A percentile compares a stretch with the other conserved stretches of the same genome.
phyloP scores from a whole-genome alignment of 495 filamentous ascomycete genomes.

The Penicillium riverlandense region DNA sequence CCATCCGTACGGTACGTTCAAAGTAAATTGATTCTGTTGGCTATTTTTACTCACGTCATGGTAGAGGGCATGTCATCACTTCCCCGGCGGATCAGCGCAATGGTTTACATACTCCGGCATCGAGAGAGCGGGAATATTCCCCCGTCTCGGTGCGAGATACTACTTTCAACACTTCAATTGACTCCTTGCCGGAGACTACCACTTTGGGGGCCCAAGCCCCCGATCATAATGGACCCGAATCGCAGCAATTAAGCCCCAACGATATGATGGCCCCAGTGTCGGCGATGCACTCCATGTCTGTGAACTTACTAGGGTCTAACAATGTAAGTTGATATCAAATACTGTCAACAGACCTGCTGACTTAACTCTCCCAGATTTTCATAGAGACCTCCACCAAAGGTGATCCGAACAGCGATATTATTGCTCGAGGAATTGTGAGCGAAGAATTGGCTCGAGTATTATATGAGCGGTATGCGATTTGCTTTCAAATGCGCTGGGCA shows the following conservation, averaged over 20 bases:
- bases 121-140: conserved; percentile 27
- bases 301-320: conserved; percentile 31
- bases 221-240: conserved; percentile 24
- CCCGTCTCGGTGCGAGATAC: conserved; percentile 15
- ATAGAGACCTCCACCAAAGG: conserved; percentile 27
- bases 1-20: conserved; percentile 12
- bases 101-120: conserved; percentile 21
- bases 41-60: background rate
- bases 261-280: conserved; percentile 39
- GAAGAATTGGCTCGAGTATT: conserved; percentile 33
- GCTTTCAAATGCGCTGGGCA: background rate
- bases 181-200: conserved; percentile 19
- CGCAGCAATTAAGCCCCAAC: conserved; percentile 33
- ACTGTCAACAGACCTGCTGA: background rate
- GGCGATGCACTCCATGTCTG: conserved; percentile 36
- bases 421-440: conserved; percentile 33
- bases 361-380: conserved; percentile 20
- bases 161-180: conserved; percentile 19
- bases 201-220: conserved; percentile 15
- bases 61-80: conserved; percentile 15
- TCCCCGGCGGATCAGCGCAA: conserved; percentile 19
- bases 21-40: background rate
- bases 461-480: conserved; percentile 29
- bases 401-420: conserved; percentile 28
- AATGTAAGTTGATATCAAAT: conserved; percentile 9